Evolutionary conservation across 2,329 filamentous ascomycete species (phyloP).

Genomic region (Penicillium occitanis): DNA sequence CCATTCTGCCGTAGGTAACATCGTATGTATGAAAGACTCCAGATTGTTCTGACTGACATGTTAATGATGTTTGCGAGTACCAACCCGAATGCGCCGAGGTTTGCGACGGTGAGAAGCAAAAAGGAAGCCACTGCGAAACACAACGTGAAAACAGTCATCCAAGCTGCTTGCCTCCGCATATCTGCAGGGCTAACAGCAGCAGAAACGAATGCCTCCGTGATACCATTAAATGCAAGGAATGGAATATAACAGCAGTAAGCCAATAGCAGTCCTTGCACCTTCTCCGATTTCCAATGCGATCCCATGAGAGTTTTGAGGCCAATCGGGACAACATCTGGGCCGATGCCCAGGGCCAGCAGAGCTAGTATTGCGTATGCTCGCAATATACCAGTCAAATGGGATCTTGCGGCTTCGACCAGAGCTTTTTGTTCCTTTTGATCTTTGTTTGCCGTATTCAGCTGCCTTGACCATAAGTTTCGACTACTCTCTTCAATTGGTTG

Average conservation of each 20-base stretch:
- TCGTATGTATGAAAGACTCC: constrained; percentile 73
- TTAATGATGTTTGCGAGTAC: constrained; percentile 87
- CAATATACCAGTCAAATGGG: constrained; percentile 55
- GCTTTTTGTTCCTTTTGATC: constrained; percentile 18
- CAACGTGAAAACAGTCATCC: constrained; percentile 80
- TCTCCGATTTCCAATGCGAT: constrained; percentile 69
- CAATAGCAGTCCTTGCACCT: constrained; percentile 71
- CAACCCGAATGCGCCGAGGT: constrained; percentile 73
- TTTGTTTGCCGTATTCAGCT: constrained; percentile 55
- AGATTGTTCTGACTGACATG: constrained; percentile 80
- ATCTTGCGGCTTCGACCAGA: constrained; percentile 31
- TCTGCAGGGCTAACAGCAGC: constrained; percentile 75
- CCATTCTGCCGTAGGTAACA: constrained; percentile 58
- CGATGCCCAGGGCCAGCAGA: constrained; percentile 65
- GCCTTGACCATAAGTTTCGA: constrained; percentile 81
- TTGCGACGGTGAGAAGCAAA: constrained; percentile 67
- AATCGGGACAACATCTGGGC: constrained; percentile 71
- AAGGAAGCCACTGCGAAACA: constrained; percentile 75
- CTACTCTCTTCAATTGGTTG: constrained; percentile 95
- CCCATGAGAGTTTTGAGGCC: constrained; percentile 76
- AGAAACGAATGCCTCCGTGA: constrained; percentile 89
- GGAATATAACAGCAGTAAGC: constrained; percentile 92
- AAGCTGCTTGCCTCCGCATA: constrained; percentile 73
- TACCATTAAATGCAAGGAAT: constrained; percentile 84
- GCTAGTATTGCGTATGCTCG: constrained; percentile 74